These are phyloP conservation scores for Elaeis guineensis DNA, from an alignment of 176 grass and related monocot genomes.

Conservation along the genomic window DNA sequence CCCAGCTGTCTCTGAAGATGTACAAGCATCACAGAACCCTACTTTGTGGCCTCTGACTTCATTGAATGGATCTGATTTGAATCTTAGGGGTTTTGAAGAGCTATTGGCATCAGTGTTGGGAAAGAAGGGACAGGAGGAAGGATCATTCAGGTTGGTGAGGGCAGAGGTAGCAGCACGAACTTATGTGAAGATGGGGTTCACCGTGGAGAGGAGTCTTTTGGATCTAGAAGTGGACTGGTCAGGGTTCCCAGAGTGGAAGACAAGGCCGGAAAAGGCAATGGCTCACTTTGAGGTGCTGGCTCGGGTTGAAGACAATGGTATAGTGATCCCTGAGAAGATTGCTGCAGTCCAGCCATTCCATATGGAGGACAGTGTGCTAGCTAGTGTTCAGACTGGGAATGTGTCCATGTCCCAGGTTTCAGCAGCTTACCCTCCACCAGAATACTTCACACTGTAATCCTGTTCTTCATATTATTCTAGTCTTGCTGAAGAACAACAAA, in stretches of 20 bases:
- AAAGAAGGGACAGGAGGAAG: conserved; percentile 43
- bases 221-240: conserved; percentile 58
- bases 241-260: conserved; percentile 47
- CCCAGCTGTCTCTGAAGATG: conserved; percentile 26
- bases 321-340: conserved; percentile 67
- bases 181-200: conserved; percentile 82
- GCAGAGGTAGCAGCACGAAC: conserved; percentile 58
- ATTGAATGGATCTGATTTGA: conserved; percentile 54
- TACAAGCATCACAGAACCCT: conserved; percentile 9
- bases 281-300: conserved; percentile 80
- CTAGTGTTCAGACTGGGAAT: conserved; percentile 47
- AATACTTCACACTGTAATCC: conserved; percentile 64
- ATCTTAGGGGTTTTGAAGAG: conserved; percentile 66
- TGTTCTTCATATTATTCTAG: background rate
- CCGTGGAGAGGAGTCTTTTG: conserved; percentile 40
- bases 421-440: conserved; percentile 29
- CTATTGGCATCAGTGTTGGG: conserved; percentile 61
- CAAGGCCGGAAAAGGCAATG: conserved; percentile 48
- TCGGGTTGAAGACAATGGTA: conserved; percentile 52
- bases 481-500: too few species aligned
- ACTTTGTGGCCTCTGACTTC: conserved; percentile 75
- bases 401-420: conserved; percentile 42
- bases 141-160: conserved; percentile 62
- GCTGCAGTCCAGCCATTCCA: conserved; percentile 42
- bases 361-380: conserved; percentile 13